Evolutionary conservation across 2,329 filamentous ascomycete genomes (phyloP).

Genomic region (Colletotrichum sp.): DNA sequence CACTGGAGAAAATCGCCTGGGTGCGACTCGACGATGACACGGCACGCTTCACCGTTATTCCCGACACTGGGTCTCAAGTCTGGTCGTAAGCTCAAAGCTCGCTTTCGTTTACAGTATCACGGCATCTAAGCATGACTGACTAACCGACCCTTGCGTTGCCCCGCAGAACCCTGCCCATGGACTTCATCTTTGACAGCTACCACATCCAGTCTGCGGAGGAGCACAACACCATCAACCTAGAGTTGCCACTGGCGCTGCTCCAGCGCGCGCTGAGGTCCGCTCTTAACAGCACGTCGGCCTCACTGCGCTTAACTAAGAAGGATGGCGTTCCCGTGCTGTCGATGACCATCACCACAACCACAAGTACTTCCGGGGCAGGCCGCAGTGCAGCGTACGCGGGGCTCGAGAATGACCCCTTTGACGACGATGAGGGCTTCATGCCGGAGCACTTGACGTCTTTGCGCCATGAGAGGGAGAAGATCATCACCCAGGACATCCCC

Average conservation of each 20-base stretch:
- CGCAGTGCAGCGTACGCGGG: constrained; percentile 23
- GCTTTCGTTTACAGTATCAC: not conserved
- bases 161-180: constrained; percentile 64
- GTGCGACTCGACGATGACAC: constrained; percentile 85
- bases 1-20: constrained; percentile 86
- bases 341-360: constrained; percentile 85
- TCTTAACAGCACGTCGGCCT: constrained; percentile 78
- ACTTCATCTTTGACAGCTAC: constrained; percentile 88
- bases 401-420: constrained; percentile 41
- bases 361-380: constrained; percentile 49
- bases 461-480: constrained; percentile 79
- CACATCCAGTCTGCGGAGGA: constrained; percentile 82
- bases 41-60: constrained; percentile 93
- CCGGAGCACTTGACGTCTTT: constrained; percentile 60
- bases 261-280: constrained; percentile 93
- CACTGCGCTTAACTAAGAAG: constrained; percentile 90
- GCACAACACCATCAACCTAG: constrained; percentile 92
- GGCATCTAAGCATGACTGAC: not conserved
- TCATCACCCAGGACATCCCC: constrained; percentile 96
- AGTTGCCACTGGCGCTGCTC: constrained; percentile 86
- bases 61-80: constrained; percentile 92
- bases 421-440: constrained; percentile 49
- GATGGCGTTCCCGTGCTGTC: constrained; percentile 85
- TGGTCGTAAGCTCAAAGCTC: constrained; percentile 74
- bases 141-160: not conserved